These are phyloP conservation scores for Allomyces javanicus DNA, from an alignment of 192 early-diverging fungal genomes.

Conservation along the genomic window DNA sequence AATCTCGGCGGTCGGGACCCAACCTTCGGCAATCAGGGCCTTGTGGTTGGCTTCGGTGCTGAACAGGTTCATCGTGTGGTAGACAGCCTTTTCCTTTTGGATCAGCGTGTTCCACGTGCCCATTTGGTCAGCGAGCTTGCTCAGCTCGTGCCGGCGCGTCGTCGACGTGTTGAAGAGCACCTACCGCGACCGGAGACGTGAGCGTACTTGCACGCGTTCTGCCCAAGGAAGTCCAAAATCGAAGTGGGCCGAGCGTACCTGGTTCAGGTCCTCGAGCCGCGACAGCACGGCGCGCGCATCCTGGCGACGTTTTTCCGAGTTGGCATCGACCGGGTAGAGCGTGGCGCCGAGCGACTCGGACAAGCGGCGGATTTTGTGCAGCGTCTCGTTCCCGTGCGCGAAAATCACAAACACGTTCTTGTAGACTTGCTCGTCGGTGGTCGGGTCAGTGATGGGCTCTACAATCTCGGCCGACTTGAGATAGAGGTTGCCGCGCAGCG, in stretches of 20 bases:
- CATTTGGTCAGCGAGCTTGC: conserved; percentile 66
- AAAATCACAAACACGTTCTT: conserved; percentile 98
- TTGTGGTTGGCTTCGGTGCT: conserved; percentile 84
- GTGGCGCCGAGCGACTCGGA: conserved; percentile 89
- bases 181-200: conserved; percentile 8
- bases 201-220: neutral
- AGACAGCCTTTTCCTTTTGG: conserved; percentile 95
- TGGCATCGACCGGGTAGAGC: conserved; percentile 70
- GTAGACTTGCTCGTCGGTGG: conserved; percentile 63
- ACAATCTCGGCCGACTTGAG: conserved; percentile 92
- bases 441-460: conserved; percentile 79
- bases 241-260: too few relatives aligned
- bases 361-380: conserved; percentile 80
- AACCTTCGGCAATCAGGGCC: conserved; percentile 92
- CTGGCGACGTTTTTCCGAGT: conserved; percentile 65
- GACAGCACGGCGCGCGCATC: conserved; percentile 56
- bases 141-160: conserved; percentile 63
- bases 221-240: too few relatives aligned
- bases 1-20: conserved; percentile 82
- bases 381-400: conserved; percentile 81
- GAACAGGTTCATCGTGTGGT: conserved; percentile 89
- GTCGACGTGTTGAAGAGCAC: conserved; percentile 73
- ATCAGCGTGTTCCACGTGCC: conserved; percentile 74
- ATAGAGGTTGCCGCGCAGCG: conserved; percentile 89
- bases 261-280: conserved; percentile 67